phyloP scores from a whole-genome alignment of 139 green algal species.

The Chlamydomonas sp. region DNA sequence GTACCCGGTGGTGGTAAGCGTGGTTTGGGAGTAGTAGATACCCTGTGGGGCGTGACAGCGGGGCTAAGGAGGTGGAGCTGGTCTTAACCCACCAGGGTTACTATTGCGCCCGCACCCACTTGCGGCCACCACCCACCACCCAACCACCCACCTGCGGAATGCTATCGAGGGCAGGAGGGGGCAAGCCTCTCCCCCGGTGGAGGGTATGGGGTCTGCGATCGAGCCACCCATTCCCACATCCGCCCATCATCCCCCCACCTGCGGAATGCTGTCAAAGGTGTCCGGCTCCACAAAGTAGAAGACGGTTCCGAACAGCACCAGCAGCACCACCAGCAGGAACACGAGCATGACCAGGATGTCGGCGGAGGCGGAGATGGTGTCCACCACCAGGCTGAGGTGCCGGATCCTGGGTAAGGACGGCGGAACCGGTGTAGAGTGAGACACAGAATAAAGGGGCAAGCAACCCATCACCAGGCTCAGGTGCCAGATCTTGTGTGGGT shows the following conservation, averaged over 20 bases:
- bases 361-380: conserved; percentile 62
- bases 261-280: conserved; percentile 15
- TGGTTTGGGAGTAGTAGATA: conserved; percentile 42
- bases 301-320: conserved; percentile 26
- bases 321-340: conserved; percentile 51
- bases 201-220: background rate
- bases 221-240: background rate
- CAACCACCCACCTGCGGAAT: background rate
- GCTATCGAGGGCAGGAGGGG: background rate
- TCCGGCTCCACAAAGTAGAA: conserved; percentile 28
- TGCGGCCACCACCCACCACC: background rate
- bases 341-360: conserved; percentile 80
- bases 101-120: no score
- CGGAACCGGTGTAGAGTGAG: background rate
- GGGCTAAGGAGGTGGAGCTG: background rate
- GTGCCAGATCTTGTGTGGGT: background rate
- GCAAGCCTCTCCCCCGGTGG: background rate
- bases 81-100: background rate
- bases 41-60: background rate
- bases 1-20: conserved; percentile 54
- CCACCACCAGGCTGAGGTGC: conserved; percentile 22
- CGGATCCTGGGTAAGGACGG: background rate
- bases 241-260: background rate
- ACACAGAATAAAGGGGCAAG: background rate
- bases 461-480: background rate